These are phyloP conservation scores for Echites panduratus DNA, from an alignment of 257 asterid genomes.

Conservation along the genomic window DNA sequence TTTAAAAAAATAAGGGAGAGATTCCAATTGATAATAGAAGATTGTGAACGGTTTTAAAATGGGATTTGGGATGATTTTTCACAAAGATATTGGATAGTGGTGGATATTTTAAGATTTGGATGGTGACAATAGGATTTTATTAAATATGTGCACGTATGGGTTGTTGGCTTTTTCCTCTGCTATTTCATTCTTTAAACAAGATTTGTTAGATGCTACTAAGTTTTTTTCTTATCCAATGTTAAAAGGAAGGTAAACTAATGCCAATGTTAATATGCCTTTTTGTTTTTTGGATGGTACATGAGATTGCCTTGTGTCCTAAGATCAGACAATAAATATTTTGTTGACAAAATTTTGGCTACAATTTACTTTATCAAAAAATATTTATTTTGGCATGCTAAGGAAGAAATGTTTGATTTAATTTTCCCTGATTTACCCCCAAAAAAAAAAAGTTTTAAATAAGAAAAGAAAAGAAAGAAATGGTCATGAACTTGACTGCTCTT, in stretches of 20 bases:
- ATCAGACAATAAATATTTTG: background rate
- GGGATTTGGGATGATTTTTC: constrained; percentile 5
- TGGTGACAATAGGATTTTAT: background rate
- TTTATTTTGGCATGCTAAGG: too few species aligned
- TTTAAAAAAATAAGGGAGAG: background rate
- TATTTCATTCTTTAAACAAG: background rate
- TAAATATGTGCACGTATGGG: constrained; percentile 16
- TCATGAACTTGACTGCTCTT: background rate
- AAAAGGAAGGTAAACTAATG: background rate
- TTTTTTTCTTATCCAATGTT: background rate
- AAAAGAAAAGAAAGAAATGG: too few species aligned
- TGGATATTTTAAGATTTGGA: background rate
- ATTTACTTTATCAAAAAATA: too few species aligned
- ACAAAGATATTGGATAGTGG: background rate
- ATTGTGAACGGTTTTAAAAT: background rate
- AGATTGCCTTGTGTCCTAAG: background rate
- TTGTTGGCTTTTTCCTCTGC: constrained; percentile 10
- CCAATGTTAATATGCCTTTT: background rate
- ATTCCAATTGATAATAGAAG: background rate
- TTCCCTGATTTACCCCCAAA: too few species aligned
- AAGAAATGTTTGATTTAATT: too few species aligned
- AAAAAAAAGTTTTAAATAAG: too few species aligned
- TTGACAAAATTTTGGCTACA: background rate
- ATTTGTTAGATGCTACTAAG: background rate
- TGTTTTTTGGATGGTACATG: background rate